These are phyloP conservation scores for Neurospora sp. DNA, from an alignment of 495 filamentous ascomycete genomes.

Conservation along the genomic window DNA sequence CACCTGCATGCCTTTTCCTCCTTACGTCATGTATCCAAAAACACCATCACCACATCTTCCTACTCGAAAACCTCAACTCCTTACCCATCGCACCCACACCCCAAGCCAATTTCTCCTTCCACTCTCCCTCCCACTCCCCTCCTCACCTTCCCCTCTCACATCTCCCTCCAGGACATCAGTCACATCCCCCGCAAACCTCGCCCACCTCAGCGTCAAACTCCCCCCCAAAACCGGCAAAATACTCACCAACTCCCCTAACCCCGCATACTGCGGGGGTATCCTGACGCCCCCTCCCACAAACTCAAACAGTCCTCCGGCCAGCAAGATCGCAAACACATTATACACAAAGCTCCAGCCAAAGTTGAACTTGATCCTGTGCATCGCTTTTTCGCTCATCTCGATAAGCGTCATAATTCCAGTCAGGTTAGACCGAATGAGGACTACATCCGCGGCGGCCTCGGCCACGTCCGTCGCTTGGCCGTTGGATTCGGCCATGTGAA, in stretches of 20 bases:
- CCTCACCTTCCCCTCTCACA: no score
- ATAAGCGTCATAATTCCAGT: slow-evolving; percentile 49
- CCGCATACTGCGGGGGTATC: slow-evolving; percentile 66
- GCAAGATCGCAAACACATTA: slow-evolving; percentile 61
- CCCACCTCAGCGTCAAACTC: slow-evolving; percentile 21
- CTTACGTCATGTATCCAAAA: background rate
- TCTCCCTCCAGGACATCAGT: no score
- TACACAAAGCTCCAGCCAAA: slow-evolving; percentile 68
- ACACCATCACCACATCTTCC: background rate
- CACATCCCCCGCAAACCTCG: slow-evolving; percentile 1
- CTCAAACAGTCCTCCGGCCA: slow-evolving; percentile 58
- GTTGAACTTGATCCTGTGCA: slow-evolving; percentile 53
- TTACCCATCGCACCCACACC: background rate
- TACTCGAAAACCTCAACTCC: background rate
- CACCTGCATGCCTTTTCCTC: no score
- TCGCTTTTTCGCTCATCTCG: slow-evolving; percentile 44
- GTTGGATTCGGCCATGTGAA: slow-evolving; percentile 37
- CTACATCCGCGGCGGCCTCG: slow-evolving; percentile 56
- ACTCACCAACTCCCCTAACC: slow-evolving; percentile 68
- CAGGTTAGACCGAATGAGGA: slow-evolving; percentile 50
- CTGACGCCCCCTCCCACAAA: slow-evolving; percentile 23
- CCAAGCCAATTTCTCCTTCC: background rate
- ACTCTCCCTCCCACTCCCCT: background rate
- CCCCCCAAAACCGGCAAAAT: slow-evolving; percentile 62
- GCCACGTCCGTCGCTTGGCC: slow-evolving; percentile 57